Conservation (phyloP, 257 asterid species). For the Nicotiana paniculata region DNA sequence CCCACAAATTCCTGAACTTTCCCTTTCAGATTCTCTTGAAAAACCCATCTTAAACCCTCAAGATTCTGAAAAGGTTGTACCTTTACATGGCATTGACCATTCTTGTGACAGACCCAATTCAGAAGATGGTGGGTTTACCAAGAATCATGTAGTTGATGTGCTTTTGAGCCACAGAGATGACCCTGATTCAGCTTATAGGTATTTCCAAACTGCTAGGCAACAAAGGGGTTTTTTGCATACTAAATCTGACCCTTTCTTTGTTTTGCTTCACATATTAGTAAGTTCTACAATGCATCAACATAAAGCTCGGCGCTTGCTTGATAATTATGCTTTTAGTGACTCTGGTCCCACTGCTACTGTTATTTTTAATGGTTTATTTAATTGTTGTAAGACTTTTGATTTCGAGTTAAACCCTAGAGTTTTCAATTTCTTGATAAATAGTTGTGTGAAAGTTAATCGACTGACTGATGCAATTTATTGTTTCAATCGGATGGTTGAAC, state of each 20-base stretch:
- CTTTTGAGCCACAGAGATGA: conserved; percentile 44
- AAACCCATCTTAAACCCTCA: not conserved
- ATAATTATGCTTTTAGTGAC: conserved; percentile 30
- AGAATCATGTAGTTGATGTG: conserved; percentile 27
- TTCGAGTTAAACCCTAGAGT: conserved; percentile 36
- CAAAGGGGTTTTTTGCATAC: conserved; percentile 37
- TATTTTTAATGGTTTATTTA: conserved; percentile 38
- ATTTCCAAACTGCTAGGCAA: conserved; percentile 36
- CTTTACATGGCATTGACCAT: not conserved
- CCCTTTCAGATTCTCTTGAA: not conserved
- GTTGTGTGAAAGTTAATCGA: conserved; percentile 44
- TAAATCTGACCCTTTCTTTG: conserved; percentile 46
- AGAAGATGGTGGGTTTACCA: conserved; percentile 11
- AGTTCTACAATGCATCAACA: conserved; percentile 32
- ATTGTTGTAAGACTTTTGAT: conserved; percentile 36
- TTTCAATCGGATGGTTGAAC: conserved; percentile 36
- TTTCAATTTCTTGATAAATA: conserved; percentile 46
- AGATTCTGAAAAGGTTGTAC: not conserved
- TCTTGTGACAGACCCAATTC: conserved; percentile 16
- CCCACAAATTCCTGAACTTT: not conserved
- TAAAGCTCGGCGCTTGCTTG: conserved; percentile 34
- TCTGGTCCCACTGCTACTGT: conserved; percentile 34
- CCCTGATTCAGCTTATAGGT: conserved; percentile 51
- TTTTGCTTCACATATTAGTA: conserved; percentile 66
- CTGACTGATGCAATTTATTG: conserved; percentile 58